These are phyloP conservation scores for Chaetomium olivaceum DNA, from an alignment of 2,329 filamentous ascomycete genomes.

Conservation along the genomic window DNA sequence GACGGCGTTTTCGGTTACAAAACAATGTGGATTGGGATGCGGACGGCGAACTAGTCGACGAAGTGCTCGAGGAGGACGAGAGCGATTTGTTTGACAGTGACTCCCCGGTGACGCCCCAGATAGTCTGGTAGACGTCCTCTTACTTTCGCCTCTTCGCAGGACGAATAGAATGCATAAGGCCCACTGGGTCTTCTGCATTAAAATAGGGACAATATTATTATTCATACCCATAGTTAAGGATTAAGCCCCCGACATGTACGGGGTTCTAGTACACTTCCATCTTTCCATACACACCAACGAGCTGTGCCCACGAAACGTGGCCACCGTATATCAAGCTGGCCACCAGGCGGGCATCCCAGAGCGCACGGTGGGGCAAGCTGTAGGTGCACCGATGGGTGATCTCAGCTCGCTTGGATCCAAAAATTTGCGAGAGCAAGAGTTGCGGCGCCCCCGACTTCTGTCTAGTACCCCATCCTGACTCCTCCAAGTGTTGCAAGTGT, in stretches of 20 bases:
- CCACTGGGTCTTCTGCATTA: too few relatives aligned
- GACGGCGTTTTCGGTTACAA: neutral
- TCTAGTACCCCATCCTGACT: neutral
- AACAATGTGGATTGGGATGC: constrained; percentile 27
- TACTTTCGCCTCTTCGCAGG: neutral
- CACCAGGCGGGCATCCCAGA: neutral
- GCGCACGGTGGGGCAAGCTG: neutral
- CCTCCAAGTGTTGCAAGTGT: too few relatives aligned
- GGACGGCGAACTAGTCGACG: neutral
- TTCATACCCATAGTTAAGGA: neutral
- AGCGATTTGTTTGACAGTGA: neutral
- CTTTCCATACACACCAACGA: neutral
- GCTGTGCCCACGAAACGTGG: neutral
- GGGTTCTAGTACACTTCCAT: neutral
- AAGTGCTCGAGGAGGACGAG: neutral
- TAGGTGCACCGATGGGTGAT: constrained; percentile 1
- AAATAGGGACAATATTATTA: neutral
- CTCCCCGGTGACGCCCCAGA: constrained; percentile 1
- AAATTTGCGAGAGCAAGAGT: neutral
- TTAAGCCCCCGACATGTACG: too few relatives aligned
- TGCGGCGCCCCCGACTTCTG: neutral
- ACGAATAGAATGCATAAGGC: too few relatives aligned
- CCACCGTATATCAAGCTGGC: neutral
- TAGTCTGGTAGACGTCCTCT: constrained; percentile 14
- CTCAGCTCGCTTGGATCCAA: neutral